phyloP scores from a whole-genome alignment of 2,329 filamentous ascomycete species.

The Cercospora nicotianae region DNA sequence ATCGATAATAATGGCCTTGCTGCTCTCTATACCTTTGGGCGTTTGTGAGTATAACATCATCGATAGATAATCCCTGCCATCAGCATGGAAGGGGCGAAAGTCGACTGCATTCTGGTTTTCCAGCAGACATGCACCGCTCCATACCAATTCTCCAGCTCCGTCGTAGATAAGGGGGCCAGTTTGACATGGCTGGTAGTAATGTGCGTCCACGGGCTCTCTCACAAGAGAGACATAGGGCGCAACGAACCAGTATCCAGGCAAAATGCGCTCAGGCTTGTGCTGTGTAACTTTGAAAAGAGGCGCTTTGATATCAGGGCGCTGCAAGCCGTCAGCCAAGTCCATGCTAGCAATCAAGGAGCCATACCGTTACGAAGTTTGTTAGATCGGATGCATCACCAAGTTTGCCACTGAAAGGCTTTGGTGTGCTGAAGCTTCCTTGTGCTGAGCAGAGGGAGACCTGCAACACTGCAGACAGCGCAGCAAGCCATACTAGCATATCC shows the following conservation, averaged over 20 bases:
- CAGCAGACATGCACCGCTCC: conserved; percentile 22
- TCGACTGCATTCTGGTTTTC: conserved; percentile 20
- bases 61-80: conserved; percentile 11
- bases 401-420: conserved; percentile 1
- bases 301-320: conserved; percentile 27
- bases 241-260: conserved; percentile 27
- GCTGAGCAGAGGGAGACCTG: not conserved
- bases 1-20: conserved; percentile 17
- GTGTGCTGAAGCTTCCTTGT: not conserved
- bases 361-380: conserved; percentile 3
- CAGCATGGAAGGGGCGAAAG: conserved; percentile 11
- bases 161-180: conserved; percentile 26
- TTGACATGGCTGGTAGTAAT: conserved; percentile 19
- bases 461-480: not conserved
- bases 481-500: not conserved
- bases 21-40: not conserved
- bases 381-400: conserved; percentile 9
- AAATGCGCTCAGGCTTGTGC: conserved; percentile 14
- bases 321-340: not conserved
- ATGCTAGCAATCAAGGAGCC: not conserved
- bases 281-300: conserved; percentile 23
- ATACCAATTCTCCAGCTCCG: conserved; percentile 23
- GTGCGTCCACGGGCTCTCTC: conserved; percentile 5
- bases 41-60: conserved; percentile 8
- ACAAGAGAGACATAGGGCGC: conserved; percentile 23